Evolutionary conservation across 495 filamentous ascomycete species (phyloP), one percentile per base, ranked within the genome.

Genomic region (Penicillium robsamsonii): DNA sequence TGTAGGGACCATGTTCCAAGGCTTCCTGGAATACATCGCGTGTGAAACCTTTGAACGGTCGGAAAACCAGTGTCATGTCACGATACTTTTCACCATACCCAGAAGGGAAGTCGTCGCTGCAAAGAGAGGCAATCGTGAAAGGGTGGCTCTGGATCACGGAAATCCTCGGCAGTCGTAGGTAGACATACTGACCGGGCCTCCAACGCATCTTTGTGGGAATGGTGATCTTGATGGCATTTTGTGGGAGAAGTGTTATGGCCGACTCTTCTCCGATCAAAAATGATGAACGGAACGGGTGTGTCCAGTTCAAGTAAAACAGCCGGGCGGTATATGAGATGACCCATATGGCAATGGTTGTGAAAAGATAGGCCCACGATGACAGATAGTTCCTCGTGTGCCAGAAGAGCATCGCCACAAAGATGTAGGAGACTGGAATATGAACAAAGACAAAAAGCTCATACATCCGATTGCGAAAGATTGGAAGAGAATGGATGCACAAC

Each of bases 371-470:
- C 93, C 94, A 97, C 6, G 92, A 95, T 15, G 85, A 86, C 29
- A 97, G 78, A 66, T 90, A 95, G 70, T 97, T 96, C 63, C 90
- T 86, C 62, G 88, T 94, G 70, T 97, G 93, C 93, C 93, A 97
- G 72, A 97, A 96, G 15, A 97, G 81, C 74, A 96, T 81, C 10
- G 78, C 91, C 31, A 97, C 69, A 64, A 90, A 96, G 35, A 90
- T 78, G 47, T 92, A 81, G 2, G 92, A 87, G 11, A 90, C 84
- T 0, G 92, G 89, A 1, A 91, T 85, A 65, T 97, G 93, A 15
- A 93, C 70, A 30, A 84, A 71, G 15, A 93, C 81, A 64, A 97
- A 97, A 2, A 91, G 68, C 68, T 97, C 93, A 67, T 97, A 97
- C 70, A 82, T 78, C 71, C 73, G 70, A 27, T 73, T 66, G 27